phyloP scores from a whole-genome alignment of 768 basidiomycete species.

The Fistulinella prunicolor region DNA sequence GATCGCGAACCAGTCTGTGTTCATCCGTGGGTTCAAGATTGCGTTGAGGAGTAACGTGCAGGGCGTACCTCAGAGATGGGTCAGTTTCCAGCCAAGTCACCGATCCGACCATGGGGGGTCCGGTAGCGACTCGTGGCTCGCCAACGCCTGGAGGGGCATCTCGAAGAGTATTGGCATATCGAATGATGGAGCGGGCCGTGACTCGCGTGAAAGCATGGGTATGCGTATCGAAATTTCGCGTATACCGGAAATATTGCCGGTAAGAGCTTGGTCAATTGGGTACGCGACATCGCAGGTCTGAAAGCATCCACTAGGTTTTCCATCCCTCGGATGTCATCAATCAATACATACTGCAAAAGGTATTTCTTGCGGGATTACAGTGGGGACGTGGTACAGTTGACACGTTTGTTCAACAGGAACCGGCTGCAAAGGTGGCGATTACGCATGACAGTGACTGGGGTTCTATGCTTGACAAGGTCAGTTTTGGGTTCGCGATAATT shows the following conservation, averaged over 20 bases:
- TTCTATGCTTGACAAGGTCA: constrained; percentile 14
- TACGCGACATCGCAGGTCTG: background rate
- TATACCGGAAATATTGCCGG: constrained; percentile 20
- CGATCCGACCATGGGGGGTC: too few relatives aligned
- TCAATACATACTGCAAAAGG: constrained; percentile 21
- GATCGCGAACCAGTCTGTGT: constrained; percentile 27
- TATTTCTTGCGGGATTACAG: background rate
- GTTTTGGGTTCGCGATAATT: background rate
- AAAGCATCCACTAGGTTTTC: constrained; percentile 15
- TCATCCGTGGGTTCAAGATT: constrained; percentile 32
- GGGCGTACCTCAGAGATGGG: constrained; percentile 19
- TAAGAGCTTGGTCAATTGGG: background rate
- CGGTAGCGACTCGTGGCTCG: constrained; percentile 18
- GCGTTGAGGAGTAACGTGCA: constrained; percentile 16
- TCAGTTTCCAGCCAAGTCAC: constrained; percentile 2
- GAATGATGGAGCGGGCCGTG: background rate
- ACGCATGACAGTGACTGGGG: constrained; percentile 26
- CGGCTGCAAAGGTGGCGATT: constrained; percentile 23
- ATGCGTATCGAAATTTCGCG: constrained; percentile 13
- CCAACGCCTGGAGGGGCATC: constrained; percentile 16
- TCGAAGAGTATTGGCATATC: constrained; percentile 14
- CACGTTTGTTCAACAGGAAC: constrained; percentile 10
- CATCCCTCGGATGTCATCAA: constrained; percentile 26
- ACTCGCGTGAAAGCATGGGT: background rate
- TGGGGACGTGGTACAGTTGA: background rate